Evolutionary conservation across 78 protist species (phyloP).

Genomic region (Chrysochromulina tobinii): DNA sequence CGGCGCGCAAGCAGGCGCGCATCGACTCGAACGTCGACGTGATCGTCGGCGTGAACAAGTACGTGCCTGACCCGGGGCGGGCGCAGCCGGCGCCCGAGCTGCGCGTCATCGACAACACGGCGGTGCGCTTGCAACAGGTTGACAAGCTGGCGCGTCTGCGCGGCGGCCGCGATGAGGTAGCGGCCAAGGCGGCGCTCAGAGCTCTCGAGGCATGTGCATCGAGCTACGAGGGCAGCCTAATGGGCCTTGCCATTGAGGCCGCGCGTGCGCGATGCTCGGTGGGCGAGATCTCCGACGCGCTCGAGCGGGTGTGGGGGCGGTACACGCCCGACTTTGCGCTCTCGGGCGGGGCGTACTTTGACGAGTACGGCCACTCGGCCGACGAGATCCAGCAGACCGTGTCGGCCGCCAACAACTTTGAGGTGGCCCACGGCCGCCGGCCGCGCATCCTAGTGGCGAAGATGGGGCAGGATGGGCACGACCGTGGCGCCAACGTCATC

Average conservation of each 20-base stretch:
- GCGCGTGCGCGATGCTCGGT: slow-evolving; percentile 89
- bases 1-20: slow-evolving; percentile 77
- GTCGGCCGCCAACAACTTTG: not conserved
- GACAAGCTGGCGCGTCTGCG: not conserved
- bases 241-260: slow-evolving; percentile 78
- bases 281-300: slow-evolving; percentile 92
- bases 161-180: slow-evolving; percentile 53
- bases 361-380: not conserved
- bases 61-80: not conserved
- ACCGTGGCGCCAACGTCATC: slow-evolving; percentile 96
- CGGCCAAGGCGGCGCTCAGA: not conserved
- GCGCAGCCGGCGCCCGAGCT: slow-evolving; percentile 48
- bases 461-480: slow-evolving; percentile 98
- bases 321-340: not conserved
- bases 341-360: not conserved
- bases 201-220: not conserved
- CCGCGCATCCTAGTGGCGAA: slow-evolving; percentile 77
- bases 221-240: slow-evolving; percentile 52
- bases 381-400: not conserved
- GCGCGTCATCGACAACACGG: slow-evolving; percentile 76
- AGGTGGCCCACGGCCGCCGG: slow-evolving; percentile 21
- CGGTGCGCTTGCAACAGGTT: not conserved
- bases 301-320: slow-evolving; percentile 77
- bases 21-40: slow-evolving; percentile 88
- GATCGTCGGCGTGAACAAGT: slow-evolving; percentile 97